Conservation (phyloP, 1,284 basidiomycete species). For the Leccinum glutinopallens region DNA sequence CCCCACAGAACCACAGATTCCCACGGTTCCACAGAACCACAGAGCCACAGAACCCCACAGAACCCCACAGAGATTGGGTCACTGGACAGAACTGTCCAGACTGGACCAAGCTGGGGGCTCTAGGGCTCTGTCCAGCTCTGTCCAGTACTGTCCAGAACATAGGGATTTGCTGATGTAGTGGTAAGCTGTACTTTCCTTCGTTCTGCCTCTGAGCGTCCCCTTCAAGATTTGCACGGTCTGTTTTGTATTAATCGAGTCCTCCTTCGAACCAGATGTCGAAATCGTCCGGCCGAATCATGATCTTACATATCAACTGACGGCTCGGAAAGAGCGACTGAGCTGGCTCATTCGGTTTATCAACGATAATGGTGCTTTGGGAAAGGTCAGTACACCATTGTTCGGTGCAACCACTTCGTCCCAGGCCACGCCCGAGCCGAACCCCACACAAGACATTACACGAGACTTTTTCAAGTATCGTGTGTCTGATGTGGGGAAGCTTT, state of each 20-base stretch:
- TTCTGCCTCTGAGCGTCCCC: background rate
- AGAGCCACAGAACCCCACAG: no score
- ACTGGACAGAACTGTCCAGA: no score
- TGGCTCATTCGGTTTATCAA: constrained; percentile 89
- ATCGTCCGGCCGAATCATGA: constrained; percentile 81
- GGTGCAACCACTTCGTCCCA: constrained; percentile 17
- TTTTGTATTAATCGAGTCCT: background rate
- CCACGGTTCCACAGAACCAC: no score
- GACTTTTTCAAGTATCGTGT: constrained; percentile 84
- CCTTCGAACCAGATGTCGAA: constrained; percentile 56
- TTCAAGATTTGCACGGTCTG: background rate
- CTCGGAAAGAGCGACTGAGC: constrained; percentile 74
- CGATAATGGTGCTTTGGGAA: constrained; percentile 75
- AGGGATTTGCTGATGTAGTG: no score
- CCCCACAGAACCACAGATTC: no score
- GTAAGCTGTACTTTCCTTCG: constrained; percentile 34
- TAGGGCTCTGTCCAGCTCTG: no score
- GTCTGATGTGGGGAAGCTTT: constrained; percentile 55
- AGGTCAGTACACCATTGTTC: constrained; percentile 46
- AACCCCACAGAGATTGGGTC: no score
- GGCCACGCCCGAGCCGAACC: constrained; percentile 21
- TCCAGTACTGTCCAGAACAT: no score
- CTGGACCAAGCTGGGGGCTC: no score
- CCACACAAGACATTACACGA: constrained; percentile 74
- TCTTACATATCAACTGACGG: constrained; percentile 76